Base-by-base conservation (phyloP, 768 basidiomycete genomes). In the Termitomyces sp. region DNA sequence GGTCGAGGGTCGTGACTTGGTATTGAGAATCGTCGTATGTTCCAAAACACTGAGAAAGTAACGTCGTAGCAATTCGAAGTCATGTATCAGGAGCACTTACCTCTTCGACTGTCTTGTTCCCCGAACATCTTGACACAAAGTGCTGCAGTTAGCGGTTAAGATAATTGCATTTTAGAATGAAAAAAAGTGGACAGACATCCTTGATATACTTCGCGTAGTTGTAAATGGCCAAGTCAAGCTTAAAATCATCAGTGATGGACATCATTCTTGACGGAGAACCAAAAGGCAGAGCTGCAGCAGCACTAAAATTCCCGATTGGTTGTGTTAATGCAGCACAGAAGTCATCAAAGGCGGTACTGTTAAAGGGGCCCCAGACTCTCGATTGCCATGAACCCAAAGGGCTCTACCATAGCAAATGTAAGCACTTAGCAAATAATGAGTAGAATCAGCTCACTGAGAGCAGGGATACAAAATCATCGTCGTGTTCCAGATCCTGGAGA, bases 281-380 rank as follows among this genome's bases (percentile, higher is more conserved):
- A 50, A 80, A 79, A 2, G 81, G 82, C 3, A 81, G 62, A 5
- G 67, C 64, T 22, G 74, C 72, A 4, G 75, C 60, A 18, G 70
- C 56, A 10, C 59, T 57, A 18, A 69, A 57, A 14, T 61, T 64
- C 59, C 74, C 65, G 67, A 73, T 55, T 65, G 83, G 77, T 58
- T 76, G 77, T 61, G 71, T 76, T 56, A 93, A 67, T 0, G 78
- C 70, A 31, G 69, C 71, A 65, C 90, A 93, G 66, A 92, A 92
- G 32, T 83, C 72, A 51, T 89, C 85, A 60, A 91, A 93, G 1
- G 53, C 67, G 1, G 77, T 79, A 64, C 80, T 87, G 6, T 78
- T 80, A 47, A 88, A 81, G 0, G 90, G 87, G 68, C 96, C 89
- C 95, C 94, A 98, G 67, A 87, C 87, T 70, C 88, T 88, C 0